Percentiles rank a stretch among this genome's conserved stretches.
phyloP scores from a whole-genome alignment of 2,329 filamentous ascomycete species.

The Scopulariopsis brevicaulis region DNA sequence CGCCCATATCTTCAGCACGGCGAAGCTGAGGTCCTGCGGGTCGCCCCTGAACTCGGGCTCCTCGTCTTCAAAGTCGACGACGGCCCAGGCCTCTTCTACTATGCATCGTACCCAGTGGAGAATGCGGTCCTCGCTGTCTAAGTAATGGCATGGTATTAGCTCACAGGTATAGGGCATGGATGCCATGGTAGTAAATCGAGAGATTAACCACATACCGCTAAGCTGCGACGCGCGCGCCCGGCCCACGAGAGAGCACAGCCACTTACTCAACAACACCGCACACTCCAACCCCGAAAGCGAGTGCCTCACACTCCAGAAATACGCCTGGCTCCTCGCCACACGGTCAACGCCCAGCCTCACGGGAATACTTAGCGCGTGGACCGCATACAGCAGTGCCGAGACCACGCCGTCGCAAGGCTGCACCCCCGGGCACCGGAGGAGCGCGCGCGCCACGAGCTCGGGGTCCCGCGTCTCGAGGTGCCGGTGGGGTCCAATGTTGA shows the following conservation, averaged over 20 bases:
- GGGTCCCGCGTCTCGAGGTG: constrained; percentile 31
- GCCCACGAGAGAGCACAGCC: constrained; percentile 21
- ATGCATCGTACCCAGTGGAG: constrained; percentile 33
- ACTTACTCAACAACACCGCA: constrained; percentile 40
- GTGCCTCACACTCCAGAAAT: constrained; percentile 46
- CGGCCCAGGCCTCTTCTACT: constrained; percentile 27
- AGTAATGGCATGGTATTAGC: background rate
- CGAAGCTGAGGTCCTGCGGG: constrained; percentile 20
- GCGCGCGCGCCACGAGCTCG: constrained; percentile 22
- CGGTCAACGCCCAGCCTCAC: constrained; percentile 42
- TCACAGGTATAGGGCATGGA: too few relatives aligned
- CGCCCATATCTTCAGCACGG: constrained; percentile 31
- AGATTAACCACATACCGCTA: constrained; percentile 12
- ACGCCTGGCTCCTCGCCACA: constrained; percentile 41
- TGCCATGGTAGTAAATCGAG: background rate
- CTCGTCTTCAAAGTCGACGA: constrained; percentile 24
- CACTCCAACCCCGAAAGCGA: constrained; percentile 42
- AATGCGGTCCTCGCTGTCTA: constrained; percentile 30
- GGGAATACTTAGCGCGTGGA: constrained; percentile 42
- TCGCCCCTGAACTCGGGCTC: constrained; percentile 9
- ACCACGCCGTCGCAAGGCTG: constrained; percentile 34
- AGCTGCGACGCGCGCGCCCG: constrained; percentile 11
- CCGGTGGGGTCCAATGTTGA: constrained; percentile 30
- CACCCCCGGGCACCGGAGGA: constrained; percentile 24
- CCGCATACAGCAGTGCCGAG: constrained; percentile 37